Evolutionary conservation across 1,284 basidiomycete species (phyloP), one percentile per base, ranked within the genome.

Genomic region (Apiotrichum gracile): DNA sequence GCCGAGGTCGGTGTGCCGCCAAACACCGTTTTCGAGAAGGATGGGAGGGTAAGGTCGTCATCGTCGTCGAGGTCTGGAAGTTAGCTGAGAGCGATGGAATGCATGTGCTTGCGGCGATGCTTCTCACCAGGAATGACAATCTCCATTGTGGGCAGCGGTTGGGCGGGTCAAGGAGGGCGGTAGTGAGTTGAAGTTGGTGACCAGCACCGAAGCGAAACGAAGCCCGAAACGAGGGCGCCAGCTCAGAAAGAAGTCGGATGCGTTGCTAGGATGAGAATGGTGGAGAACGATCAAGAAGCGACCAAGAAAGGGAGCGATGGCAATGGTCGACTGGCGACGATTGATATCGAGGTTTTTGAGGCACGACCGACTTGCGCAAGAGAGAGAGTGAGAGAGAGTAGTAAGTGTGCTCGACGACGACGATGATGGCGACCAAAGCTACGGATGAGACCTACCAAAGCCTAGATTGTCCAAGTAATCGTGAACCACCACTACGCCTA

Each of bases 61-160:
- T 70, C 71, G 47, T 74, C 72, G 41, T 73, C 72, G 46, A 70
- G 61, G 54, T 70, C 69, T 70, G 42, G 33, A 31, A 14, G 21
- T 21, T 13, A 10, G 12, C 38, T 25, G 31, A n/a, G 14, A 19
- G 8, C 9, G 37, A 19, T 10, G 37, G 5, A n/a, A n/a, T n/a
- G n/a, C n/a, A n/a, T n/a, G 37, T 19, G 5, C 5, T 9, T 5
- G 2, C 3, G 13, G 35, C 8, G 9, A 8, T 10, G 33, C 26
- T 16, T 27, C 70, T 40, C 41, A 72, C 72, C 64, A 31, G 72
- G 72, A 37, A 75, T 69, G n/a, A 69, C 65, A 27, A 72, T 72
- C 48, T 66, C 66, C 66, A 65, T 65, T 31, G 14, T 55, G 34
- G 26, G 27, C 26, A 27, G 21, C 27, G 19, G 33, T 16, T 22